These are phyloP conservation scores for Chimonanthus salicifolius DNA, from an alignment of 164 flowering plant genomes.

Conservation along the genomic window DNA sequence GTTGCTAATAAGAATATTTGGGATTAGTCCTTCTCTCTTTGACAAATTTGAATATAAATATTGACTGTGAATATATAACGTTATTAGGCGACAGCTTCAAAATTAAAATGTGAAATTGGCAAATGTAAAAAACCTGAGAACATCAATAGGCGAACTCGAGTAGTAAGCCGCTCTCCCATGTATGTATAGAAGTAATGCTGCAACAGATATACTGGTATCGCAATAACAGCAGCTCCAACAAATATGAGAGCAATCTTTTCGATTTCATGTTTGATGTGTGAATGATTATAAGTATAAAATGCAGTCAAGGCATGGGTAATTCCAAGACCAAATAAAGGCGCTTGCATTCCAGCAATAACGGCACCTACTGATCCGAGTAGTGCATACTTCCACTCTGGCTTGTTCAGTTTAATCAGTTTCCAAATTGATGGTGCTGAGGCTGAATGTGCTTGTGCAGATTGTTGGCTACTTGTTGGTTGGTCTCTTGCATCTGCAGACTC, in stretches of 20 bases:
- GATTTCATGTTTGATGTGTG: constrained; percentile 43
- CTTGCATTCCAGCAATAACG: constrained; percentile 55
- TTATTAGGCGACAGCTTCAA: neutral
- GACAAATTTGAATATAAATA: no score
- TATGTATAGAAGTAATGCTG: constrained; percentile 63
- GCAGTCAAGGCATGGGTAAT: constrained; percentile 49
- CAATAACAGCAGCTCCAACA: constrained; percentile 41
- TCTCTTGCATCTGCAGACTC: constrained; percentile 15
- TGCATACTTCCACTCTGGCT: constrained; percentile 71
- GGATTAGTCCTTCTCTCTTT: no score
- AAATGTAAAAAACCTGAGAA: constrained; percentile 49
- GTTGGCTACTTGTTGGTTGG: constrained; percentile 6
- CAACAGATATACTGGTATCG: constrained; percentile 51
- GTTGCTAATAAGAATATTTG: no score
- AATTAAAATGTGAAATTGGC: constrained; percentile 1
- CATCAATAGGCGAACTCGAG: constrained; percentile 65
- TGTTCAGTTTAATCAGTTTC: constrained; percentile 48
- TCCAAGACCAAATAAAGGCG: constrained; percentile 67
- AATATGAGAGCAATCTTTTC: constrained; percentile 42
- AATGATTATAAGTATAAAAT: constrained; percentile 39
- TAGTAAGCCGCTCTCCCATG: constrained; percentile 70
- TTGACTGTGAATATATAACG: neutral
- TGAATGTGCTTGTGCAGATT: constrained; percentile 1
- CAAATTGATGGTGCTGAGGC: constrained; percentile 36
- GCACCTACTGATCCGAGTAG: constrained; percentile 69